A percentile compares a stretch with the other conserved stretches of the same genome.
Conservation (phyloP, 2,329 filamentous ascomycete genomes). For the Talaromyces amestolkiae region DNA sequence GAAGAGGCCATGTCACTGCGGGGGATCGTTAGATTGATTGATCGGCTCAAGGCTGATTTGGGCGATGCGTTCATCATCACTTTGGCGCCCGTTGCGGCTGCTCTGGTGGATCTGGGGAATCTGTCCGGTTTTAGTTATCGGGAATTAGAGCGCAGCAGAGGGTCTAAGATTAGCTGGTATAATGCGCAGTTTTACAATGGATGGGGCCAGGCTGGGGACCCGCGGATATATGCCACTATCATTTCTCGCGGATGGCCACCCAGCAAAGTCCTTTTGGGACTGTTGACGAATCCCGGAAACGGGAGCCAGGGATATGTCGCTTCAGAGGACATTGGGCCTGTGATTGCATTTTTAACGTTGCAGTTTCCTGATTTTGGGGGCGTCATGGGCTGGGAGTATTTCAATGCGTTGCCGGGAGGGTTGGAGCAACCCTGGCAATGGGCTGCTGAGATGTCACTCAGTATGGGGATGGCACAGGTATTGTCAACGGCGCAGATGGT, state of each 20-base stretch:
- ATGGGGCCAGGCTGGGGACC: constrained; percentile 67
- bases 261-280: constrained; percentile 71
- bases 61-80: constrained; percentile 68
- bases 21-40: constrained; percentile 65
- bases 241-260: constrained; percentile 64
- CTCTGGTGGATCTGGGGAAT: constrained; percentile 60
- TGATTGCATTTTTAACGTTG: constrained; percentile 57
- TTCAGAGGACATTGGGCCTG: constrained; percentile 55
- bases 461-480: constrained; percentile 44
- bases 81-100: constrained; percentile 76
- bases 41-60: constrained; percentile 57
- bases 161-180: constrained; percentile 73
- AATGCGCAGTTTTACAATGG: constrained; percentile 93
- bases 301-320: constrained; percentile 64
- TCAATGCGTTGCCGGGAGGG: constrained; percentile 71
- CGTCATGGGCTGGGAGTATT: constrained; percentile 95
- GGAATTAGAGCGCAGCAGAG: constrained; percentile 66
- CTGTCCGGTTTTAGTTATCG: constrained; percentile 81
- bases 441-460: constrained; percentile 65
- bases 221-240: constrained; percentile 44
- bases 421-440: constrained; percentile 68
- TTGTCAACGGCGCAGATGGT: constrained; percentile 34
- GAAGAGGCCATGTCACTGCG: constrained; percentile 71
- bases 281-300: constrained; percentile 75
- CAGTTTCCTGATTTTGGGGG: constrained; percentile 73